These are phyloP conservation scores for Ogataea siamensis DNA, from an alignment of 805 yeast species.

Conservation along the genomic window DNA sequence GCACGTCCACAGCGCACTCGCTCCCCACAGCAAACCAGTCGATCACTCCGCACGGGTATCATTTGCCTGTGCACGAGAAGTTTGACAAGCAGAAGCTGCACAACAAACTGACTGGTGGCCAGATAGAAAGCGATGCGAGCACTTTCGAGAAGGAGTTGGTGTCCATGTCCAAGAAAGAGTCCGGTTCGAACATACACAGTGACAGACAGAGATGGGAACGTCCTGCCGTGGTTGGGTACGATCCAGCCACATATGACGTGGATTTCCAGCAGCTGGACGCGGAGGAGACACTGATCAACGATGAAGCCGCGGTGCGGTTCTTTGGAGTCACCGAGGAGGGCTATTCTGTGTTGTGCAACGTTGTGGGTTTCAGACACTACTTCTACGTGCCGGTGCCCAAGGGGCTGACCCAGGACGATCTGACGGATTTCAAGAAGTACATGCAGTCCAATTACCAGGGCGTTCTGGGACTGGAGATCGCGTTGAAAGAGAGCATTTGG, in stretches of 20 bases:
- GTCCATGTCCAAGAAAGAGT: constrained; percentile 38
- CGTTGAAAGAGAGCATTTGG: constrained; percentile 84
- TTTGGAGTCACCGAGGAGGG: constrained; percentile 93
- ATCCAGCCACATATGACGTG: constrained; percentile 49
- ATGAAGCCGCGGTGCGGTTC: constrained; percentile 68
- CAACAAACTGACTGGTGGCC: constrained; percentile 28
- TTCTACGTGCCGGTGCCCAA: constrained; percentile 89
- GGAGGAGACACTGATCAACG: constrained; percentile 69
- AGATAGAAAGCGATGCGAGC: constrained; percentile 39
- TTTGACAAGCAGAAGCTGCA: constrained; percentile 28
- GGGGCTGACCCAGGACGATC: constrained; percentile 60
- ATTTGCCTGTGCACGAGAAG: constrained; percentile 29
- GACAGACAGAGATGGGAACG: constrained; percentile 44
- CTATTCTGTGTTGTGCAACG: constrained; percentile 83
- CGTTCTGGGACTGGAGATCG: constrained; percentile 63
- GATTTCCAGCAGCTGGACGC: constrained; percentile 93
- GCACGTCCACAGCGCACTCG: constrained; percentile 30
- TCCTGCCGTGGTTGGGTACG: constrained; percentile 56
- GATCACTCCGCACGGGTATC: constrained; percentile 29
- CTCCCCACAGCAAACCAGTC: constrained; percentile 33
- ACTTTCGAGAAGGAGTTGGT: constrained; percentile 53
- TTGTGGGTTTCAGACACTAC: constrained; percentile 85
- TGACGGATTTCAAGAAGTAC: constrained; percentile 45
- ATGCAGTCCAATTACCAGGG: constrained; percentile 51
- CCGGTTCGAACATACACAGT: constrained; percentile 15